Evolutionary conservation across 2,329 filamentous ascomycete species (phyloP).

Genomic region (Endothia cerciana): DNA sequence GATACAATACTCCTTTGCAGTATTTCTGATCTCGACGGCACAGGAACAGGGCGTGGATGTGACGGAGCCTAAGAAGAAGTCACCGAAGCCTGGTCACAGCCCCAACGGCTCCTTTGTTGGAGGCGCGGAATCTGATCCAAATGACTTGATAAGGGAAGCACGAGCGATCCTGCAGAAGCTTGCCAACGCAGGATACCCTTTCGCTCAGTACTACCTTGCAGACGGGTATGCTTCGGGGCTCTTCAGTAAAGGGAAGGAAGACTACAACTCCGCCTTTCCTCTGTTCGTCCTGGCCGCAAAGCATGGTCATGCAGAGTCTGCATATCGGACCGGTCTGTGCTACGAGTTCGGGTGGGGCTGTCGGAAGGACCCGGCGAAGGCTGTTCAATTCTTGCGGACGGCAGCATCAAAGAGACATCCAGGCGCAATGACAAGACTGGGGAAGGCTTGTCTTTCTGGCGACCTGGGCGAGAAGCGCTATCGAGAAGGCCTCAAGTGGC

Average conservation of each 20-base stretch:
- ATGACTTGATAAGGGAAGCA: constrained; percentile 81
- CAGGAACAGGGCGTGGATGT: constrained; percentile 71
- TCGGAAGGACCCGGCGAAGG: constrained; percentile 85
- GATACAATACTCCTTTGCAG: constrained; percentile 94
- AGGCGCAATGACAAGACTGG: constrained; percentile 90
- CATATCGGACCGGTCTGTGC: constrained; percentile 88
- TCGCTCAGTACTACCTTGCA: constrained; percentile 95
- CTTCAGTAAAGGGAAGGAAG: constrained; percentile 92
- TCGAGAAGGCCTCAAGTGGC: constrained; percentile 91
- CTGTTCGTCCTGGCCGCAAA: constrained; percentile 93
- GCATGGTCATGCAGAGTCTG: constrained; percentile 95
- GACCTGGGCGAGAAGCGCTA: constrained; percentile 88
- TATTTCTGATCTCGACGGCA: constrained; percentile 89
- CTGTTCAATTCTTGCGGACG: constrained; percentile 88
- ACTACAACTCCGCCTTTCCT: constrained; percentile 88
- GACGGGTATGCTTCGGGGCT: constrained; percentile 93
- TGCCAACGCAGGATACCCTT: constrained; percentile 87
- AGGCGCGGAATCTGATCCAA: constrained; percentile 54
- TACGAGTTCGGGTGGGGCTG: constrained; percentile 99
- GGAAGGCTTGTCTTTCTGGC: constrained; percentile 85
- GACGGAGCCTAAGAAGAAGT: constrained; percentile 49
- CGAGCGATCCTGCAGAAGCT: constrained; percentile 86
- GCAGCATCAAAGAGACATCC: constrained; percentile 94
- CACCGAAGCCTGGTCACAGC: constrained; percentile 51
- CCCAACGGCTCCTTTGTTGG: constrained; percentile 52